Conservation (phyloP, 208 protist species). For the Crithidia mellificae region DNA sequence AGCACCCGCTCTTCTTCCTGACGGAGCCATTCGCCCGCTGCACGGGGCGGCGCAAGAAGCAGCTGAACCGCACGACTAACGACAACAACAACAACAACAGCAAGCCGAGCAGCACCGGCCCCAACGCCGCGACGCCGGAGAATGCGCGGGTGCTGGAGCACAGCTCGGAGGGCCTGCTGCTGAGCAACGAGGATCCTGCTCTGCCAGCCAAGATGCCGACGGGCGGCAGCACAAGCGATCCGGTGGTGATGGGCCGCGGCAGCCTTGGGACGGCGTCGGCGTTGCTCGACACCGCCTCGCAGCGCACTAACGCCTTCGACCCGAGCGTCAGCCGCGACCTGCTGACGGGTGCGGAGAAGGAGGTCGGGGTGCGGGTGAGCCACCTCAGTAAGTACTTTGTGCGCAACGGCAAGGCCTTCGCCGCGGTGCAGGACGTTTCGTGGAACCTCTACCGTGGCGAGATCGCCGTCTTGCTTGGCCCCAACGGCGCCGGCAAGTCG, state of each 20-base stretch:
- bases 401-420: conserved; percentile 45
- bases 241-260: no score
- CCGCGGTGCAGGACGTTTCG: conserved; percentile 72
- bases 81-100: conserved; percentile 4
- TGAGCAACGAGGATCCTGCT: no score
- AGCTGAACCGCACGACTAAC: conserved; percentile 24
- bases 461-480: conserved; percentile 74
- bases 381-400: conserved; percentile 42
- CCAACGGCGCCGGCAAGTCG: conserved; percentile 87
- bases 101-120: conserved; percentile 12
- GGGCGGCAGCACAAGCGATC: no score
- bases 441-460: conserved; percentile 53
- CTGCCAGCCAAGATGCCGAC: no score
- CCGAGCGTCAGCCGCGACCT: no score
- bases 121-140: no score
- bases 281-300: no score
- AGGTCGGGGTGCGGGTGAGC: conserved; percentile 34
- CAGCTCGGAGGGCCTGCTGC: no score
- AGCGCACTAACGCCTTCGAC: no score
- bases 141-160: no score
- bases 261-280: conserved; percentile 13
- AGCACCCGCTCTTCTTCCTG: conserved; percentile 69
- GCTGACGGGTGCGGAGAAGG: no score
- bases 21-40: conserved; percentile 42
- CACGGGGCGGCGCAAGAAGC: conserved; percentile 40